Evolutionary conservation across 108 stramenopile species (phyloP), one percentile per base, ranked within the genome.

Genomic region (Skeletonema grethae): DNA sequence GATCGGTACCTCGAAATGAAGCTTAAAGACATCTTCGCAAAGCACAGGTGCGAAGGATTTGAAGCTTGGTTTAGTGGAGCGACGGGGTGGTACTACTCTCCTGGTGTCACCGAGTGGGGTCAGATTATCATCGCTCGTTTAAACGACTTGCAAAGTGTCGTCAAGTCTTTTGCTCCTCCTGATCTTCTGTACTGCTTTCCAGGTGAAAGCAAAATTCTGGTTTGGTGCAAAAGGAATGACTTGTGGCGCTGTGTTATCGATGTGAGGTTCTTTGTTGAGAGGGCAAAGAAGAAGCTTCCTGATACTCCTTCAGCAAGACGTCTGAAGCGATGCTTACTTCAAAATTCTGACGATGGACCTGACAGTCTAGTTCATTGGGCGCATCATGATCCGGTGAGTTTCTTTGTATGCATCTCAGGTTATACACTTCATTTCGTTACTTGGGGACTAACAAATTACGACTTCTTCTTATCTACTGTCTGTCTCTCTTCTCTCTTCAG

Each of bases 171-270:
- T 7, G 50, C 50, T 22, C 50, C 50, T 22, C 20, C 18, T 22
- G 50, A 22, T 5, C 50, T 53, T 53, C 9, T 53, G 50, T 53
- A 53, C 22, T 53, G 50, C 50, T 53, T 53, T 22, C 50, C 50
- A 4, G 50, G 50, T 53, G 9, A 53, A 22, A 20, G 18, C 50
- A 53, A 53, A 9, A 22, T 9, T 24, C 7, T 53, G 0, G 7
- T 53, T 18, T 53, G 50, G 50, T 22, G 20, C 7, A 53, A 53
- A n/a, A 22, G 22, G 4, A 18, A 24, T 4, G 50, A 53, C 22
- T 7, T 53, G 2, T 53, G 50, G 50, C 50, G 50, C 0, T 53
- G 50, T 53, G 50, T 53, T 0, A 53, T 53, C 4, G 22, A 53
- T 53, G 50, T 53, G 0, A 53, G 50, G 22, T 53, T 53, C 9